Evolutionary conservation across 257 asterid genomes (phyloP).

Genomic region (Jasminum sambac): DNA sequence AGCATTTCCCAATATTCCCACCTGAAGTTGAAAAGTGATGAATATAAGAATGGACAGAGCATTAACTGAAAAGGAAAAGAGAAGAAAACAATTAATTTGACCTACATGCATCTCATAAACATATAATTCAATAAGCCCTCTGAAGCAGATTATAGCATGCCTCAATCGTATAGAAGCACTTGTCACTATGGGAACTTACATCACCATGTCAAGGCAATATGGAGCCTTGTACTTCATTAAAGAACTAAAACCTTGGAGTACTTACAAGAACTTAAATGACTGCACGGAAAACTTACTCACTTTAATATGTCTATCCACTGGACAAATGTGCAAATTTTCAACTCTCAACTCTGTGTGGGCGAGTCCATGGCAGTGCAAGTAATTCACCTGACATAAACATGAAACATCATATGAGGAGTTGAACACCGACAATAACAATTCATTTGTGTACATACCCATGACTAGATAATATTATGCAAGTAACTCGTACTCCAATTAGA

Average conservation of each 20-base stretch:
- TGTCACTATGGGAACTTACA: not conserved
- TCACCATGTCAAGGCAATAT: not conserved
- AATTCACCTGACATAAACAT: conserved; percentile 69
- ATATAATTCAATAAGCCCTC: conserved; percentile 12
- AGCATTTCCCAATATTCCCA: conserved; percentile 94
- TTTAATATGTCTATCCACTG: conserved; percentile 86
- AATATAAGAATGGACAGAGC: conserved; percentile 14
- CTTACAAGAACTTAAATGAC: not conserved
- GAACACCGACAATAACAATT: conserved; percentile 1
- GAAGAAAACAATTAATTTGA: not conserved
- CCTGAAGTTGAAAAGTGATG: conserved; percentile 46
- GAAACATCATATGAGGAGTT: conserved; percentile 11
- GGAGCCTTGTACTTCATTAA: not conserved
- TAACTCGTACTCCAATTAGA: conserved; percentile 72
- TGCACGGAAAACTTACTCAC: conserved; percentile 44
- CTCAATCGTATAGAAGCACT: conserved; percentile 10
- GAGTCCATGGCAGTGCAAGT: conserved; percentile 94
- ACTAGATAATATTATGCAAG: conserved; percentile 17
- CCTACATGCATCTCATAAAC: conserved; percentile 2
- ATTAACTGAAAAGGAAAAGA: conserved; percentile 5
- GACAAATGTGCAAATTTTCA: conserved; percentile 88
- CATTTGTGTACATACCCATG: conserved; percentile 4
- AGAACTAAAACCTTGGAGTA: not conserved
- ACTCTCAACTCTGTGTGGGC: conserved; percentile 94
- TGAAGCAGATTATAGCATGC: conserved; percentile 17